phyloP scores from a whole-genome alignment of 1,284 basidiomycete species.

The Papiliotrema fonsecae region DNA sequence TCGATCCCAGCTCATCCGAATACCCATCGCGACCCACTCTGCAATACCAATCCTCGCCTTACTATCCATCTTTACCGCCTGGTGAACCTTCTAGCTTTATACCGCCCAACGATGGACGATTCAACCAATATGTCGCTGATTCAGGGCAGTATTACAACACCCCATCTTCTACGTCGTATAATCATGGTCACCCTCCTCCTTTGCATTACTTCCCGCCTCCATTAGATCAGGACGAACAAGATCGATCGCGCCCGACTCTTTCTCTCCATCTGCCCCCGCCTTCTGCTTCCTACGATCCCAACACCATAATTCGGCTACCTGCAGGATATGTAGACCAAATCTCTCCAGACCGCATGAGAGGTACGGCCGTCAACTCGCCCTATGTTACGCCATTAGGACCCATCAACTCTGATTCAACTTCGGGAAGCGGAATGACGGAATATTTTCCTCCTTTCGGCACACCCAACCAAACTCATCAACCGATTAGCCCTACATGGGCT shows the following conservation, averaged over 20 bases:
- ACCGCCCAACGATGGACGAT: too few species aligned
- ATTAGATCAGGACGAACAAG: background rate
- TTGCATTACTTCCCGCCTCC: background rate
- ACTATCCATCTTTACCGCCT: too few species aligned
- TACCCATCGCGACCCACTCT: too few species aligned
- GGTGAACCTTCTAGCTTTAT: too few species aligned
- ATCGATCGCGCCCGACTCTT: background rate
- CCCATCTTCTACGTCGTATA: background rate
- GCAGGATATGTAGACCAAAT: background rate
- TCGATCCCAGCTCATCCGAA: too few species aligned
- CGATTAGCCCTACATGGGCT: slow-evolving; percentile 3
- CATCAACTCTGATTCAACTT: background rate
- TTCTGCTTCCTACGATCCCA: background rate
- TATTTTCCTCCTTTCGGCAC: slow-evolving; percentile 9
- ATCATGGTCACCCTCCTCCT: background rate
- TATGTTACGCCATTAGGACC: background rate
- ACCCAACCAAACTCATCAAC: background rate
- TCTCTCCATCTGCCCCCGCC: background rate
- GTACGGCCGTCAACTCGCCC: background rate
- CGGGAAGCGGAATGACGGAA: slow-evolving; percentile 7
- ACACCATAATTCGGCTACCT: background rate
- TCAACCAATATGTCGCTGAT: too few species aligned
- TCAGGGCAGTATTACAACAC: too few species aligned
- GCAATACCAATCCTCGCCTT: too few species aligned
- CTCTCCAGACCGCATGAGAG: background rate